Percentiles rank a stretch among this genome's conserved stretches.
phyloP scores from a whole-genome alignment of 352 stramenopile species.

The Chrysophaeum taylorii region DNA sequence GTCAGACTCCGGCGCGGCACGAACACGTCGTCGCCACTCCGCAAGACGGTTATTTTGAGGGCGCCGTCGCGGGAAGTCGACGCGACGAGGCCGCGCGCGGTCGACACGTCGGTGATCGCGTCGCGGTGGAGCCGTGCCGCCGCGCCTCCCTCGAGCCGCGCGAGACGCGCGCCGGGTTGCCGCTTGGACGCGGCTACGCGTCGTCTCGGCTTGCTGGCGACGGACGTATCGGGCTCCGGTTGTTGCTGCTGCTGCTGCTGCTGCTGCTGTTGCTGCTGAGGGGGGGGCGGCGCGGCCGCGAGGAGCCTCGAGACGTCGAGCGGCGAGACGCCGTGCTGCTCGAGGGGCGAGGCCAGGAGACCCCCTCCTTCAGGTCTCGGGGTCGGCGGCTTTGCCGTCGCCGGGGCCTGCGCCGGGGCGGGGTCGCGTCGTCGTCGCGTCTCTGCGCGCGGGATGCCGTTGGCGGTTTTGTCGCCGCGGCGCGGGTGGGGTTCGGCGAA shows the following conservation, averaged over 20 bases:
- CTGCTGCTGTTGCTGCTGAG: too few relatives aligned
- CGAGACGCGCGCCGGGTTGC: too few relatives aligned
- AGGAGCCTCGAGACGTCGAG: too few relatives aligned
- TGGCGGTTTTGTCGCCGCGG: conserved; percentile 8
- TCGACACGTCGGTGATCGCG: neutral
- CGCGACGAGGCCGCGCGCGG: neutral
- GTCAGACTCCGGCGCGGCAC: neutral
- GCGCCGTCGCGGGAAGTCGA: conserved; percentile 9
- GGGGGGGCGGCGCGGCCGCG: neutral
- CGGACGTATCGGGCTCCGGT: neutral
- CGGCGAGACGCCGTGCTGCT: too few relatives aligned
- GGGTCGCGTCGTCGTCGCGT: neutral
- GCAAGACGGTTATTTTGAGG: neutral
- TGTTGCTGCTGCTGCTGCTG: too few relatives aligned
- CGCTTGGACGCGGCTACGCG: too few relatives aligned
- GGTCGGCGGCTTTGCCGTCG: neutral
- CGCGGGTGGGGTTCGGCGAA: conserved; percentile 35
- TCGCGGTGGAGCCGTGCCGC: neutral
- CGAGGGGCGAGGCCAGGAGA: neutral
- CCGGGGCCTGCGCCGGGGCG: neutral
- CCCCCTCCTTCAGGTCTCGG: too few relatives aligned
- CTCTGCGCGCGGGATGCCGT: neutral
- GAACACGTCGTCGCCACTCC: neutral
- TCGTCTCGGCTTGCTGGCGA: too few relatives aligned
- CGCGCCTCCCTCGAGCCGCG: neutral